These are phyloP conservation scores for Tardiomyces depauwii DNA, from an alignment of 1,139 yeast genomes.

Conservation along the genomic window DNA sequence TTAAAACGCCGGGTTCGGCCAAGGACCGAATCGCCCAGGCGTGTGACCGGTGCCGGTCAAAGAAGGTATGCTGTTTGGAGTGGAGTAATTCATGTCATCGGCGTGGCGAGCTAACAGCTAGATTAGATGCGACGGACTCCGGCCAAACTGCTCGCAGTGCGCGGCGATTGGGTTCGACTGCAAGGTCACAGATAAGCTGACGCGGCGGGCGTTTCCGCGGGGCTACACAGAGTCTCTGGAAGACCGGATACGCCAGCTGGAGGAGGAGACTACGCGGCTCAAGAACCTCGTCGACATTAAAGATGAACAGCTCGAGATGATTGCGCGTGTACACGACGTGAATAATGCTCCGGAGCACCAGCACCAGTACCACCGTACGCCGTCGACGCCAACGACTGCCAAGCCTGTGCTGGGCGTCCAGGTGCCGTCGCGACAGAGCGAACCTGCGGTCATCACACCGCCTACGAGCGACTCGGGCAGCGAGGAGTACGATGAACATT, in stretches of 20 bases:
- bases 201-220: constrained; percentile 61
- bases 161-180: constrained; percentile 60
- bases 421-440: too few species aligned
- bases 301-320: constrained; percentile 45
- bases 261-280: constrained; percentile 42
- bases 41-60: constrained; percentile 77
- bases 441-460: neutral
- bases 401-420: neutral
- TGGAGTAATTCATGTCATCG: too few species aligned
- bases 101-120: constrained; percentile 1
- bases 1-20: constrained; percentile 50
- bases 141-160: constrained; percentile 54
- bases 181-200: constrained; percentile 58
- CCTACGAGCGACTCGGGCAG: constrained; percentile 11
- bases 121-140: constrained; percentile 58
- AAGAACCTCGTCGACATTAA: constrained; percentile 44
- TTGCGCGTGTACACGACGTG: constrained; percentile 18
- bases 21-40: constrained; percentile 66
- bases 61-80: constrained; percentile 31
- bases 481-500: constrained; percentile 17
- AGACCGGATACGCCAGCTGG: constrained; percentile 46
- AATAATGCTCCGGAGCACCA: constrained; percentile 2
- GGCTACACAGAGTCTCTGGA: constrained; percentile 71
- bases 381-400: neutral
- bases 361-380: neutral